These are phyloP conservation scores for Astrephomene gubernaculifera DNA, from an alignment of 139 green algal species.

Conservation along the genomic window DNA sequence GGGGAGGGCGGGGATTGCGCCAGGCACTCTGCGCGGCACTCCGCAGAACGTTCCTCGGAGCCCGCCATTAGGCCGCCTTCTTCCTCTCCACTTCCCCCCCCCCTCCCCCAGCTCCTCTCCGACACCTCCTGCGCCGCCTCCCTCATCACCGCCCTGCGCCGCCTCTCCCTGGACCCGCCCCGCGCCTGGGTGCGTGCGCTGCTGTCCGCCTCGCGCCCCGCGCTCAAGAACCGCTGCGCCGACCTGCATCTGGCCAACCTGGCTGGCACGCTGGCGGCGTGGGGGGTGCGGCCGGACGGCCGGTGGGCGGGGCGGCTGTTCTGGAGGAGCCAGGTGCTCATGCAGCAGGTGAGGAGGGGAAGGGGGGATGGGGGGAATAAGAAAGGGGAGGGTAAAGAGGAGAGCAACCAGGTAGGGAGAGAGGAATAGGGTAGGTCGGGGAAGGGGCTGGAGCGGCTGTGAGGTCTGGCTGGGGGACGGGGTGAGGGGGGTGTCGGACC, in stretches of 20 bases:
- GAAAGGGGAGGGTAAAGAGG: not conserved
- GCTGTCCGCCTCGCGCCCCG: slow-evolving; percentile 20
- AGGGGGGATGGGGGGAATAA: not conserved
- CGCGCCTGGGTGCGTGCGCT: slow-evolving; percentile 4
- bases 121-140: slow-evolving; percentile 34
- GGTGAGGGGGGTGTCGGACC: too few species aligned
- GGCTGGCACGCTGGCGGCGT: slow-evolving; percentile 25
- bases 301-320: slow-evolving; percentile 16
- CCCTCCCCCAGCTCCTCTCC: not conserved
- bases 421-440: too few species aligned
- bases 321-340: slow-evolving; percentile 32
- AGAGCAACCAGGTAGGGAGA: too few species aligned
- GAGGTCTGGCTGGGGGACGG: too few species aligned
- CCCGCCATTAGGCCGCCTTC: too few species aligned
- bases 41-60: too few species aligned
- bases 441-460: too few species aligned
- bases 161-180: slow-evolving; percentile 34
- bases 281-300: slow-evolving; percentile 23
- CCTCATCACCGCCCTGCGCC: slow-evolving; percentile 25
- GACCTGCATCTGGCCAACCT: slow-evolving; percentile 44
- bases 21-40: too few species aligned
- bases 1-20: too few species aligned
- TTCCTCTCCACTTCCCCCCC: not conserved
- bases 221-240: slow-evolving; percentile 19
- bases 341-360: slow-evolving; percentile 16